phyloP scores from a whole-genome alignment of 2,329 filamentous ascomycete species.

The Penicillium sp. region DNA sequence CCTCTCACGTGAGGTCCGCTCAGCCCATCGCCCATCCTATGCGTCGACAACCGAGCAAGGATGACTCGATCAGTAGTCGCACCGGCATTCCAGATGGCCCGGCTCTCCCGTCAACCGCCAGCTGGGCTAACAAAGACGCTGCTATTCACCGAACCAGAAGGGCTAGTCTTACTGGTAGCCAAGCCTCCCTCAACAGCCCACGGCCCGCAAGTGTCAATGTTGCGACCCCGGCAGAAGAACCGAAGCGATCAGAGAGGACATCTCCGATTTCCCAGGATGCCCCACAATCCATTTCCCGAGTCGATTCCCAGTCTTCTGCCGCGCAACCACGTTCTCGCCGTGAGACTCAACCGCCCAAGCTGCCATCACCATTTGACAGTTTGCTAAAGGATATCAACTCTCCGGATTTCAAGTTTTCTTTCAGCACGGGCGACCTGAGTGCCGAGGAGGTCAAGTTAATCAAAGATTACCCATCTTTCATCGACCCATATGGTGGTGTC shows the following conservation, averaged over 20 bases:
- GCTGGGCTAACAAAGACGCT: slow-evolving; percentile 75
- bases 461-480: slow-evolving; percentile 68
- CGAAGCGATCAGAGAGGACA: slow-evolving; percentile 35
- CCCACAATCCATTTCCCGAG: slow-evolving; percentile 24
- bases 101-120: slow-evolving; percentile 88
- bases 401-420: slow-evolving; percentile 53
- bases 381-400: slow-evolving; percentile 49
- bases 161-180: slow-evolving; percentile 75
- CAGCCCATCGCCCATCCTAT: slow-evolving; percentile 59
- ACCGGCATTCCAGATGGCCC: slow-evolving; percentile 72
- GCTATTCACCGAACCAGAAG: slow-evolving; percentile 64
- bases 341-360: slow-evolving; percentile 19
- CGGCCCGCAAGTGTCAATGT: slow-evolving; percentile 54
- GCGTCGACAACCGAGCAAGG: slow-evolving; percentile 68
- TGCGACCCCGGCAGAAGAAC: slow-evolving; percentile 34
- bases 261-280: slow-evolving; percentile 24
- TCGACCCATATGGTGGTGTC: slow-evolving; percentile 77
- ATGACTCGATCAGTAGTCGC: slow-evolving; percentile 62
- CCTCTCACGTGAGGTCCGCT: slow-evolving; percentile 50
- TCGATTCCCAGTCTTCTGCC: slow-evolving; percentile 20
- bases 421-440: slow-evolving; percentile 47
- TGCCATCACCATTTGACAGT: slow-evolving; percentile 33
- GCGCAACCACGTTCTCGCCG: slow-evolving; percentile 21
- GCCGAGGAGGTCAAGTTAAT: slow-evolving; percentile 52
- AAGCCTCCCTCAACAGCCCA: slow-evolving; percentile 72